Percentiles rank a stretch among this genome's conserved stretches.
Conservation (phyloP, 2,329 filamentous ascomycete species). For the Fusarium gaditjirri region DNA sequence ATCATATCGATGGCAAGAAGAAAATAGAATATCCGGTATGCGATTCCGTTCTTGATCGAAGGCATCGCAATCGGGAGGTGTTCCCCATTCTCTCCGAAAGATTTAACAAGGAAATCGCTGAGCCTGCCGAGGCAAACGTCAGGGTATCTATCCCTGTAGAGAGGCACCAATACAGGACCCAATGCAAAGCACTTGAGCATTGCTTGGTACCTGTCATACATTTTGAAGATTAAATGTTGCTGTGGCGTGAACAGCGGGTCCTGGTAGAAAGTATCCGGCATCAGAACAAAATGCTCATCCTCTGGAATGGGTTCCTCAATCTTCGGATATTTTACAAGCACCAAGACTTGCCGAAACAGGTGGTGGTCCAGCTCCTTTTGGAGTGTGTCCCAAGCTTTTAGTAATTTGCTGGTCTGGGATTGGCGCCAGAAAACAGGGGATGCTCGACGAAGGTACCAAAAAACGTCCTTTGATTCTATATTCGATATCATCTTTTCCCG, state of each 20-base stretch:
- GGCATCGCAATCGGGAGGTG: not conserved
- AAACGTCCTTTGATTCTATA: fast-evolving
- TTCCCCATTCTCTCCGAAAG: not conserved
- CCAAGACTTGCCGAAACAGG: fast-evolving
- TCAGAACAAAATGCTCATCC: not conserved
- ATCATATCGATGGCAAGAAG: not conserved
- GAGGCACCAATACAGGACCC: not conserved
- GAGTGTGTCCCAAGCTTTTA: not conserved
- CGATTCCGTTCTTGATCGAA: fast-evolving
- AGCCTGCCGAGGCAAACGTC: not conserved
- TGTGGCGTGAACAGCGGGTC: not conserved
- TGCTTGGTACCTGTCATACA: not conserved
- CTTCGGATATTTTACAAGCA: not conserved
- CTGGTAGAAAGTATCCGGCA: no score
- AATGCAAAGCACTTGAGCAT: not conserved
- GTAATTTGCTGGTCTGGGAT: not conserved
- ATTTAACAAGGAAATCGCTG: not conserved
- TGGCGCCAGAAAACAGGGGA: not conserved
- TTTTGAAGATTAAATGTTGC: not conserved
- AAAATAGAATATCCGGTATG: not conserved
- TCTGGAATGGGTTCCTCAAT: not conserved
- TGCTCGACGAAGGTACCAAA: not conserved
- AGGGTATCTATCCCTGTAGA: not conserved
- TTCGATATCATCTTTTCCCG: not conserved
- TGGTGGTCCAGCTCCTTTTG: not conserved